Evolutionary conservation across 2,329 filamentous ascomycete species (phyloP).

Genomic region (Scopulariopsis brevicaulis): DNA sequence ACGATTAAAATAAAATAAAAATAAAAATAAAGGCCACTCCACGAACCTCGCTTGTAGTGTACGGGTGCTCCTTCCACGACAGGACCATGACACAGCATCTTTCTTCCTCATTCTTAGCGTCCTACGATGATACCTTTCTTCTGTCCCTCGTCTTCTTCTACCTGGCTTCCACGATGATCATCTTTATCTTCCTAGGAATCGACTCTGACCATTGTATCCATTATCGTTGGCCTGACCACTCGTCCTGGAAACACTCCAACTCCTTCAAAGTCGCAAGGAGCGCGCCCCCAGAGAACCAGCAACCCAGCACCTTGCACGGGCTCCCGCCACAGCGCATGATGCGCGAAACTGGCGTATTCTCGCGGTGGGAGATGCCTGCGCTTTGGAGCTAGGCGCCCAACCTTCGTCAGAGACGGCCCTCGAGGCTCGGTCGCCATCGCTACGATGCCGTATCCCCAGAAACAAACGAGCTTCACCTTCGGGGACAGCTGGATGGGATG

Average conservation of each 20-base stretch:
- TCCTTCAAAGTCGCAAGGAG: too few species aligned
- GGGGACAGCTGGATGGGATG: not conserved
- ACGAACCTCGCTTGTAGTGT: not conserved
- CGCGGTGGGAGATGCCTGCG: not conserved
- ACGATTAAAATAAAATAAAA: too few species aligned
- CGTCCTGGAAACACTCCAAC: too few species aligned
- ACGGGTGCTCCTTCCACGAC: not conserved
- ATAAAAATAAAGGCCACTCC: not conserved
- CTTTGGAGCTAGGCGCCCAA: not conserved
- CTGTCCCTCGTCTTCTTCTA: not conserved
- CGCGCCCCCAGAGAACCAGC: too few species aligned
- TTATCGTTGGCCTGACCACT: too few species aligned
- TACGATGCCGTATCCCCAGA: not conserved
- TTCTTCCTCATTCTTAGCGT: not conserved
- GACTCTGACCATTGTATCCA: not conserved
- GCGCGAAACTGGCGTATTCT: not conserved
- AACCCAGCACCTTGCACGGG: not conserved
- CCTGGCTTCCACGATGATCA: not conserved
- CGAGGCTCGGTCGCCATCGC: not conserved
- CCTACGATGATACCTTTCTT: not conserved
- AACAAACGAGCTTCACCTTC: not conserved
- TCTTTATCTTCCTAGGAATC: not conserved
- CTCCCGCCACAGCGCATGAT: not conserved
- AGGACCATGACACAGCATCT: not conserved
- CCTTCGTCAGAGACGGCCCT: not conserved